A percentile compares a stretch with the other conserved stretches of the same genome.
Conservation (phyloP, 805 yeast species). For the Isabelozyma gotoi region DNA sequence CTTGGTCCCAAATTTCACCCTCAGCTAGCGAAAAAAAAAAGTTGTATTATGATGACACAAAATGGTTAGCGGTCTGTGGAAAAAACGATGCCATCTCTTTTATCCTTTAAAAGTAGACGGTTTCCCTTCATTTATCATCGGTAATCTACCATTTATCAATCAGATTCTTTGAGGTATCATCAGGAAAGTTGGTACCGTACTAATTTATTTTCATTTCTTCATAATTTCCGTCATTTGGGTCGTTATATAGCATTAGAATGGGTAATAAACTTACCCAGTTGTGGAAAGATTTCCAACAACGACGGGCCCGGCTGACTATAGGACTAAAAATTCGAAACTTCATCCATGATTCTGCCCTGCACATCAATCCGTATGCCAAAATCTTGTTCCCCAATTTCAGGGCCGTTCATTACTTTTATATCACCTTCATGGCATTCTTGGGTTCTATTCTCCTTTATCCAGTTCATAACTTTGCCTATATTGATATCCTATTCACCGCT, state of each 20-base stretch:
- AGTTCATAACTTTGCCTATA: slow-evolving; percentile 59
- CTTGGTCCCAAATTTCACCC: too few relatives aligned
- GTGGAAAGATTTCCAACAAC: slow-evolving; percentile 1
- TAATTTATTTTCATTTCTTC: not conserved
- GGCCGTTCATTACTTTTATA: slow-evolving; percentile 73
- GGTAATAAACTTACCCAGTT: not conserved
- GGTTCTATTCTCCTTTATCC: slow-evolving; percentile 82
- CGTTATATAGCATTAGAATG: slow-evolving; percentile 3
- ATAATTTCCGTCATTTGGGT: slow-evolving; percentile 6
- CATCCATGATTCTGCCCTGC: slow-evolving; percentile 34
- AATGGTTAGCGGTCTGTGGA: too few relatives aligned
- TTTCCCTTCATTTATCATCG: too few relatives aligned
- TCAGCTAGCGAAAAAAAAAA: too few relatives aligned
- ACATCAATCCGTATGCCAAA: slow-evolving; percentile 40
- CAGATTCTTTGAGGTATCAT: too few relatives aligned
- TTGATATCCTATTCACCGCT: slow-evolving; percentile 77
- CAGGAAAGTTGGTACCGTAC: too few relatives aligned
- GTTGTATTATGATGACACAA: too few relatives aligned
- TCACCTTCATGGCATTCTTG: slow-evolving; percentile 55
- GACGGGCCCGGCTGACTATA: slow-evolving; percentile 8
- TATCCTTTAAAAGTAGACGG: too few relatives aligned
- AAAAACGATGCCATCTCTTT: too few relatives aligned
- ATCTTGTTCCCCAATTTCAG: slow-evolving; percentile 52
- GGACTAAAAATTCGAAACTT: slow-evolving; percentile 28
- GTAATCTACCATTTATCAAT: too few relatives aligned